Evolutionary conservation across 495 filamentous ascomycete species (phyloP), one percentile per base, ranked within the genome.

Genomic region (Extremus antarcticus): DNA sequence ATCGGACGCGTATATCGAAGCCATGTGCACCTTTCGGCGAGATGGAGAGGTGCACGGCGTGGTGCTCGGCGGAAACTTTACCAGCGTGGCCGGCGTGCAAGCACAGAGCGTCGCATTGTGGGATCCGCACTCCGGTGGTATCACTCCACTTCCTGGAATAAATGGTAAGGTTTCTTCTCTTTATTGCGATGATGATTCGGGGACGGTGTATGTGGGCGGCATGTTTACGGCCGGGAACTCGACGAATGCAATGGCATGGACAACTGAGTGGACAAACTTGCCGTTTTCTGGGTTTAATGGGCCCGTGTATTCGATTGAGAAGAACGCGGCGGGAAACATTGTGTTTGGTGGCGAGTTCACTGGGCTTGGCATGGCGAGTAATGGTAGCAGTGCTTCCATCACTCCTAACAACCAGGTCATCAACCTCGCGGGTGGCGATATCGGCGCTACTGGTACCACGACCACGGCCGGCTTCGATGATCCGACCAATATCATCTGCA

Each of bases 281-380:
- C 82, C 88, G 9, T 99, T 99, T 74, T 78, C 81, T 47, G 94
- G 92, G 24, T 91, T 99, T 70, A 96, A 96, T 73, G 90, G 89
- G 45, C 90, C 90, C 11, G 90, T 99, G 45, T 82, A 77, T 49
- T 85, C 88, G 32, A 96, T 99, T 54, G 74, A 82, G 45, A 87
- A 89, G 72, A 78, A 81, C 16, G 74, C 82, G 17, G 81, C 85
- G 62, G 87, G 85, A 3, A 85, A 91, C 60, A 85, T 99, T 54
- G 78, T 95, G 45, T 99, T 94, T 59, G 94, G 89, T 46, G 92
- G 92, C 47, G 78, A 76, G n/a, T 99, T 99, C 68, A 85, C 85
- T 55, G 88, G 87, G 17, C 72, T 95, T n/a, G 88, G 88, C 22
- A 77, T 16, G 76, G 85, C 57, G 11, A 16, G 15, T 25, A 50